phyloP scores from a whole-genome alignment of 768 basidiomycete species.

The Daedalea quercina region DNA sequence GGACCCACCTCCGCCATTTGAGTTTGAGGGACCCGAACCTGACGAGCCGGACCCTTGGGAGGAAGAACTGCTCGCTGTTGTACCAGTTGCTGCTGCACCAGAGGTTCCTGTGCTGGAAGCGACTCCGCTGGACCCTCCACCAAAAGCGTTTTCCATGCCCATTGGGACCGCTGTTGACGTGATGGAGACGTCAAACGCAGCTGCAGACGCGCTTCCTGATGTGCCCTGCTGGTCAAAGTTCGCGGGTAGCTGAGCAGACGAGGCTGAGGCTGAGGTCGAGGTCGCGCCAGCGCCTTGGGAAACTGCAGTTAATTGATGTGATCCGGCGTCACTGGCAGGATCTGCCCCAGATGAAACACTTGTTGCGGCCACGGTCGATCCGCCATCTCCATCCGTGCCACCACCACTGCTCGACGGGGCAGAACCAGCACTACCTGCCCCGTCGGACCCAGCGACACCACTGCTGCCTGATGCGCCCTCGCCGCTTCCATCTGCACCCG shows the following conservation, averaged over 20 bases:
- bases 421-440: neutral
- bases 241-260: neutral
- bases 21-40: neutral
- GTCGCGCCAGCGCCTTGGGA: neutral
- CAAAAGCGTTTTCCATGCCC: neutral
- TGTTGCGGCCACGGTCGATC: constrained; percentile 1
- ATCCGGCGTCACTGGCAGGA: neutral
- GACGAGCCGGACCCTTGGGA: neutral
- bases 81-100: neutral
- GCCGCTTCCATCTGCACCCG: neutral
- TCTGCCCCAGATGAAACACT: neutral
- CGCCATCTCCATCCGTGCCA: neutral
- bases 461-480: neutral
- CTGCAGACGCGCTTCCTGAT: neutral
- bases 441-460: neutral
- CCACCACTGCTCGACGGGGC: constrained; percentile 1
- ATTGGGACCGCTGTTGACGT: neutral
- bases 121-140: neutral
- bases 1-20: neutral
- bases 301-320: neutral
- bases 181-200: no score
- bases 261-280: neutral
- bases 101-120: neutral
- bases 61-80: neutral
- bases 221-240: neutral